Percentiles rank a stretch among this genome's conserved stretches.
Evolutionary conservation across 2,329 filamentous ascomycete genomes (phyloP).

Genomic region (Ophiocordyceps australis): DNA sequence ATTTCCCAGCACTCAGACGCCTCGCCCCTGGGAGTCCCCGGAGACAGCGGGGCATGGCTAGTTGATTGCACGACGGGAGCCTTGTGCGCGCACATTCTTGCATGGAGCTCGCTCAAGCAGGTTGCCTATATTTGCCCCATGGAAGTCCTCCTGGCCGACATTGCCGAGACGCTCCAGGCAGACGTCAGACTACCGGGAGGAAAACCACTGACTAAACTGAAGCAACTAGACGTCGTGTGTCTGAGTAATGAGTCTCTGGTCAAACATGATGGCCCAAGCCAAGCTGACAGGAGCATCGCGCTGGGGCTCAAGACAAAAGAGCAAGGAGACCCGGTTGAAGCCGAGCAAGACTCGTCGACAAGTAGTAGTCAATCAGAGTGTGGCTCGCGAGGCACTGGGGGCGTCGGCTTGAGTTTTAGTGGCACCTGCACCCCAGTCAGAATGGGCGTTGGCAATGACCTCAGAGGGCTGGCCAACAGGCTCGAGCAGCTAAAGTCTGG

Average conservation of each 20-base stretch:
- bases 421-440: slow-evolving; percentile 10
- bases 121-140: slow-evolving; percentile 91
- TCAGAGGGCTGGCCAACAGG: slow-evolving; percentile 10
- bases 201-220: no score
- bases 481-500: slow-evolving; percentile 15
- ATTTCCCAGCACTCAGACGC: slow-evolving; percentile 4
- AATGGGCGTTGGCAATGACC: slow-evolving; percentile 9
- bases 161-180: slow-evolving; percentile 60
- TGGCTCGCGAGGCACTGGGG: slow-evolving; percentile 3
- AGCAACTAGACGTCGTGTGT: no score
- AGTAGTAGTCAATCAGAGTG: not conserved
- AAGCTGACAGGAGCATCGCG: slow-evolving; percentile 1
- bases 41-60: slow-evolving; percentile 88
- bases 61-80: slow-evolving; percentile 62
- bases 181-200: slow-evolving; percentile 56
- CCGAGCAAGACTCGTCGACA: not conserved
- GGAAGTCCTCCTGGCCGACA: slow-evolving; percentile 76
- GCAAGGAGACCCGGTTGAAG: slow-evolving; percentile 1
- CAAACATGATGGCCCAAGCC: slow-evolving; percentile 15
- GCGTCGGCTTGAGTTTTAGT: slow-evolving; percentile 4
- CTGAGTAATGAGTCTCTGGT: no score
- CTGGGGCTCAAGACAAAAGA: slow-evolving; percentile 4
- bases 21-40: slow-evolving; percentile 48
- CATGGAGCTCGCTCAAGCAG: slow-evolving; percentile 64
- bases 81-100: slow-evolving; percentile 79